Conservation (phyloP, 2,329 filamentous ascomycete species). For the Pseudogymnoascus sp. region DNA sequence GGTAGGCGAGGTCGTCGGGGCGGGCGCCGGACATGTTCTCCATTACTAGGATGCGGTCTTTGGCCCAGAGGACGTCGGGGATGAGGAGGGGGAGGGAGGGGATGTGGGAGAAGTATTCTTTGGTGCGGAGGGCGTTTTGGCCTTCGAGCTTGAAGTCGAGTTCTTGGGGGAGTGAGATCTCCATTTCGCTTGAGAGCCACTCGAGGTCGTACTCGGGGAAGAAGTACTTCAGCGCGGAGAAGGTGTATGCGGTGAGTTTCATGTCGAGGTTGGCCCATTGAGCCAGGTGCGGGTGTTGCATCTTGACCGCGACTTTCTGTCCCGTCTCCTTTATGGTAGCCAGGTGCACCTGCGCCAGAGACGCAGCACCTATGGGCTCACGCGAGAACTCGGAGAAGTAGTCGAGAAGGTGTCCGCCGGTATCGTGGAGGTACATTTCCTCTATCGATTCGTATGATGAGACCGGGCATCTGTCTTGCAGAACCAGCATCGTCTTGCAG, state of each 20-base stretch:
- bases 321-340: slow-evolving; percentile 75
- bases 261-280: slow-evolving; percentile 88
- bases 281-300: slow-evolving; percentile 83
- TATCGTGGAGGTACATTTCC: slow-evolving; percentile 78
- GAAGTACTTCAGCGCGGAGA: slow-evolving; percentile 79
- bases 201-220: slow-evolving; percentile 97
- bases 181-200: slow-evolving; percentile 92
- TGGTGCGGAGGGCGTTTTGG: slow-evolving; percentile 69
- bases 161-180: slow-evolving; percentile 80
- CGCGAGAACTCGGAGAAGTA: slow-evolving; percentile 79
- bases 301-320: slow-evolving; percentile 87
- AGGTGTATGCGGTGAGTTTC: slow-evolving; percentile 78
- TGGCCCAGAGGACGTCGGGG: slow-evolving; percentile 82
- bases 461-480: slow-evolving; percentile 92
- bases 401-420: slow-evolving; percentile 66
- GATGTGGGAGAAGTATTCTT: slow-evolving; percentile 69
- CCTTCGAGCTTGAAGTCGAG: slow-evolving; percentile 84
- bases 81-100: slow-evolving; percentile 75
- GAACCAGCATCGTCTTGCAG: slow-evolving; percentile 89
- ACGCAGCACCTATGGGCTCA: slow-evolving; percentile 82
- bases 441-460: slow-evolving; percentile 82
- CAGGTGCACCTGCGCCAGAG: slow-evolving; percentile 86
- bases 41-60: slow-evolving; percentile 88
- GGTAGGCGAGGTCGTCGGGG: slow-evolving; percentile 78
- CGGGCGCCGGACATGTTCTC: slow-evolving; percentile 80